Base-by-base conservation (phyloP, 2,329 filamentous ascomycete species). In the Moelleriella libera region DNA sequence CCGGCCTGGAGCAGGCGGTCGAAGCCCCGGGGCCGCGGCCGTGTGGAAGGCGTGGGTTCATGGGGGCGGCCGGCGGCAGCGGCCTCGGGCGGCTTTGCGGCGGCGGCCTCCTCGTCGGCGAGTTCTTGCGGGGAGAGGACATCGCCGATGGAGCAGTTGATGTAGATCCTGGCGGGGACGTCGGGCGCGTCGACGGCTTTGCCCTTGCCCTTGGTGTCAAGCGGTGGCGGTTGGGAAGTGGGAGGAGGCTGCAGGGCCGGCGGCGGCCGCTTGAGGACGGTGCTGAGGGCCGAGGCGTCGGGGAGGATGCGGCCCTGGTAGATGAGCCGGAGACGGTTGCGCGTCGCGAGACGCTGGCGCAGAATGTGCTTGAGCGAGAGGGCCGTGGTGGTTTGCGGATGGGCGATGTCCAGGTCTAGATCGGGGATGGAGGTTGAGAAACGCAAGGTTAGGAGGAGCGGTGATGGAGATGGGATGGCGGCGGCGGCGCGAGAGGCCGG, bases 141-240 rank as follows among this genome's bases (percentile, higher is more conserved):
- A 62, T 86, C 81, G 47, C 88, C 88, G 49, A 97, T 85, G 53
- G 87, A 90, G 72, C 90, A 97, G 69, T 94, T 94, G 51, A 97
- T 83, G 63, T 94, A 96, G 57, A 94, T 77, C 43, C 83, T 75
- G 46, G 65, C 53, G 11, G 47, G 28, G 29, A 34, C 3, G n/a
- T 37, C 40, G 47, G 43, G 41, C 43, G 43, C 47, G 41, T 45
- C 48, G 5, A 82, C 62, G 1, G 75, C 75, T 50, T 92, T 94
- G 44, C 84, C 86, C 57, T 64, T 64, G 34, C 54, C 55, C 43
- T 62, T 59, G 21, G 56, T 52, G 51, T 60, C 56, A 51, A 62
- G 43, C 6, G 54, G 48, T 48, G 56, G 34, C 34, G 34, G 12
- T 3, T 2, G 12, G 8, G 34, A 39, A 8, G 34, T 9, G 11